Conservation (phyloP, 78 protist genomes). For the Dictyostelium firmibasis region DNA sequence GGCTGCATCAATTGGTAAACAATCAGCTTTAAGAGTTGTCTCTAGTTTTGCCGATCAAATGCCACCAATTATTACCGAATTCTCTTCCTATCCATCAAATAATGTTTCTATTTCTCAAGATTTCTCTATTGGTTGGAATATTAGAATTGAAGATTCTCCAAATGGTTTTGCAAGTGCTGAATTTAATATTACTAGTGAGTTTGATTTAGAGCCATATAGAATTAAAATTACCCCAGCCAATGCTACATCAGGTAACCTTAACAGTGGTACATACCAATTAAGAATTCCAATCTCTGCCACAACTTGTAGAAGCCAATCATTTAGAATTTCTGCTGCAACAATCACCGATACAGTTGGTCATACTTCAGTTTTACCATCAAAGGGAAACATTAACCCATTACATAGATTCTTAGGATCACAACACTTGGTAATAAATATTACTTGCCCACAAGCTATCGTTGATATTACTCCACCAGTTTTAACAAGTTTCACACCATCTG, state of each 20-base stretch:
- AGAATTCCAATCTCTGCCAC: neutral
- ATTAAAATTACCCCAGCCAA: slow-evolving; percentile 4
- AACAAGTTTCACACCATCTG: neutral
- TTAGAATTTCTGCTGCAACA: neutral
- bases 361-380: neutral
- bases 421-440: neutral
- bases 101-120: neutral
- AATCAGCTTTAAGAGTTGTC: neutral
- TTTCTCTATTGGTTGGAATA: neutral
- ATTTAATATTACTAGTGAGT: slow-evolving; percentile 12
- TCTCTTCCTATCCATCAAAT: neutral
- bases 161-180: slow-evolving; percentile 8
- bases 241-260: neutral
- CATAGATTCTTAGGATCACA: neutral
- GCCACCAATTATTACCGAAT: slow-evolving; percentile 16
- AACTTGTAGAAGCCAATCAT: slow-evolving; percentile 15
- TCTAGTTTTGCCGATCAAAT: slow-evolving; percentile 1
- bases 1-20: neutral
- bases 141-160: slow-evolving; percentile 33
- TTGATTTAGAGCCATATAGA: slow-evolving; percentile 9
- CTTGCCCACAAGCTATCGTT: neutral
- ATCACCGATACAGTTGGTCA: neutral
- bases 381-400: neutral
- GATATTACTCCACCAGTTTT: slow-evolving; percentile 32
- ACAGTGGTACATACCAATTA: neutral